Base-by-base conservation (phyloP, 2,329 filamentous ascomycete species). In the Hymenoscyphus fructigenus region DNA sequence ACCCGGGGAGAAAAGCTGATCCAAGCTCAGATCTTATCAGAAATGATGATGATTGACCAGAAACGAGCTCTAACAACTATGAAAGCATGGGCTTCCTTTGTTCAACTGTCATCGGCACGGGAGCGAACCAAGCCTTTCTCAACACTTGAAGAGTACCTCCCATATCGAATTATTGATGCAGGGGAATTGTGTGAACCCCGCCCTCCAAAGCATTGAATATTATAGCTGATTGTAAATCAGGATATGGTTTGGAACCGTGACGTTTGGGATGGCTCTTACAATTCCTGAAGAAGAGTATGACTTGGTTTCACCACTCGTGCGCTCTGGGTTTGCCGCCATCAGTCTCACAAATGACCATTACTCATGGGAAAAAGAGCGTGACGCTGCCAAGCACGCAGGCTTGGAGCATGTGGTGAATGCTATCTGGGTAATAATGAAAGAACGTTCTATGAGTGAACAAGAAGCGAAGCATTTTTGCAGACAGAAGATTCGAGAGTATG, bases 91-190 rank as follows among this genome's bases (percentile, higher is more conserved):
- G 44, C 44, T 9, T n/a, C 20, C 17, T 61, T 61, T 32, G 14
- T 61, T 26, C 15, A 55, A 26, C 17, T 26, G 3, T 28, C 29
- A 1, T 55, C 26, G 20, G 47, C 44, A 10, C 44, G 44, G 17
- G 17, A 36, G 34, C 15, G 47, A 9, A 12, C 26, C 5, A 32
- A 29, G 28, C 28, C 28, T 5, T 29, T 29, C 28, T 29, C 28
- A 29, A 29, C 28, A 29, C 28, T 63, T 20, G 61, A 63, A 12
- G 56, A 63, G 20, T 63, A 63, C 38, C 23, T 63, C 20, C 61
- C 61, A 4, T 50, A 58, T 34, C 20, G 61, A 59, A 26, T 58
- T 9, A 47, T 50, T 34, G 57, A 63, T 47, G n/a, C 29, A 29
- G 61, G 61, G 3, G n/a, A 63, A 28, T 14, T 47, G 61, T 63